phyloP scores from a whole-genome alignment of 2,329 filamentous ascomycete species.

The Trichophyton simii region DNA sequence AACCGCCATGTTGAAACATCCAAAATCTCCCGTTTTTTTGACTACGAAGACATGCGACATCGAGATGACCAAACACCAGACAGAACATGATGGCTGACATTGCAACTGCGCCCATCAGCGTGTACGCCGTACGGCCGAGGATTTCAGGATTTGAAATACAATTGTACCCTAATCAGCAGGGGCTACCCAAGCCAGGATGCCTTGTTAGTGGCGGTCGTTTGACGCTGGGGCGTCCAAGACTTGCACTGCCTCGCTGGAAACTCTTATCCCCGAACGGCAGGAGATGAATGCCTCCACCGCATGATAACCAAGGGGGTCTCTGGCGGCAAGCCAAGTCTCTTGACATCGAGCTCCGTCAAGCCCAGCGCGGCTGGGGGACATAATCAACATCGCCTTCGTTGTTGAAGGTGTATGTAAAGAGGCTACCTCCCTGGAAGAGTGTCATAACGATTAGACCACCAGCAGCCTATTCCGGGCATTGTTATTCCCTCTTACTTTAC shows the following conservation, averaged over 20 bases:
- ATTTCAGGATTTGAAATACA: neutral
- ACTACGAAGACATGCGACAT: neutral
- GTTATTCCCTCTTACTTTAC: neutral
- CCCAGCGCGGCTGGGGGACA: neutral
- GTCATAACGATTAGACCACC: neutral
- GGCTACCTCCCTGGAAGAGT: neutral
- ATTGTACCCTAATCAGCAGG: neutral
- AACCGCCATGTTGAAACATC: neutral
- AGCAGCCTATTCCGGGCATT: neutral
- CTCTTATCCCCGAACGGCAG: slow-evolving; percentile 4
- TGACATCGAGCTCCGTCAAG: neutral
- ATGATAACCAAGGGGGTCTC: neutral
- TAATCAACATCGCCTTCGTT: neutral
- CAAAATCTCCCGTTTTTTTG: neutral
- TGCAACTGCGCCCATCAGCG: neutral
- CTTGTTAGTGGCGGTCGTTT: slow-evolving; percentile 1
- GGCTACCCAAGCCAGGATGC: neutral
- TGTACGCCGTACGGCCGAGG: neutral
- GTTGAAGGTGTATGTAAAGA: neutral
- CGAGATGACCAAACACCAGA: neutral
- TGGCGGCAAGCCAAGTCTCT: slow-evolving; percentile 1
- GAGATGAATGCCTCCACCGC: slow-evolving; percentile 1
- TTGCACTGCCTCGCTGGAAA: slow-evolving; percentile 5
- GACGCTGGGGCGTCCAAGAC: slow-evolving; percentile 3
- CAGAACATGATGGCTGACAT: neutral